Evolutionary conservation across 805 yeast species (phyloP).

Genomic region (Candida morakotiae): DNA sequence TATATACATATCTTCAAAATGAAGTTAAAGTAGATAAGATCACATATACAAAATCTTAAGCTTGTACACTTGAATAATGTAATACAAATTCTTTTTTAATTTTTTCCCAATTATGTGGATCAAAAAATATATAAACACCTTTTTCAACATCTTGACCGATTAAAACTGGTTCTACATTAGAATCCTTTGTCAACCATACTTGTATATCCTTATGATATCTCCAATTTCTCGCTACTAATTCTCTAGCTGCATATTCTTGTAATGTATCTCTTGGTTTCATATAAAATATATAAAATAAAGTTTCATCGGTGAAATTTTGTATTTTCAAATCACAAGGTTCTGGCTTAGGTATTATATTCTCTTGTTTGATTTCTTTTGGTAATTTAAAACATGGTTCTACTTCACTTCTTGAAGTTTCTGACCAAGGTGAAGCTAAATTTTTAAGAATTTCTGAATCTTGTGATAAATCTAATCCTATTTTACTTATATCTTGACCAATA

Average conservation of each 20-base stretch:
- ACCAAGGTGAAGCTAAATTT: conserved; percentile 90
- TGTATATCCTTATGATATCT: conserved; percentile 92
- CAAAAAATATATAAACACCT: conserved; percentile 91
- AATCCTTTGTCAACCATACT: conserved; percentile 95
- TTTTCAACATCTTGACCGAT: conserved; percentile 78
- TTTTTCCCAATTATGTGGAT: conserved; percentile 94
- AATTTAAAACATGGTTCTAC: conserved; percentile 79
- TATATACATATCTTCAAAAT: conserved; percentile 74
- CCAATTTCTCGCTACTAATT: conserved; percentile 91
- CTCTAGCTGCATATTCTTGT: conserved; percentile 92
- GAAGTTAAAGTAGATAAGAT: conserved; percentile 92
- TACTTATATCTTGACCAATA: conserved; percentile 69
- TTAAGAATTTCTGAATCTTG: conserved; percentile 48
- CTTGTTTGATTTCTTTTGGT: conserved; percentile 45
- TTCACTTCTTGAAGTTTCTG: conserved; percentile 83
- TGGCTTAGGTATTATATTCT: conserved; percentile 34
- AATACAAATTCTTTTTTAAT: conserved; percentile 67
- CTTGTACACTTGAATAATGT: conserved; percentile 40
- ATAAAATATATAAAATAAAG: conserved; percentile 88
- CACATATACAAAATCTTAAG: conserved; percentile 30
- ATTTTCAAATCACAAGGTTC: conserved; percentile 48
- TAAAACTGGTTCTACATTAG: conserved; percentile 82
- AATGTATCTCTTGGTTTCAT: conserved; percentile 88
- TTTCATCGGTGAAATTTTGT: conserved; percentile 76
- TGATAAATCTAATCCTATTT: conserved; percentile 59